Conservation (phyloP, 2,329 filamentous ascomycete genomes). For the Neonectria ditissima region DNA sequence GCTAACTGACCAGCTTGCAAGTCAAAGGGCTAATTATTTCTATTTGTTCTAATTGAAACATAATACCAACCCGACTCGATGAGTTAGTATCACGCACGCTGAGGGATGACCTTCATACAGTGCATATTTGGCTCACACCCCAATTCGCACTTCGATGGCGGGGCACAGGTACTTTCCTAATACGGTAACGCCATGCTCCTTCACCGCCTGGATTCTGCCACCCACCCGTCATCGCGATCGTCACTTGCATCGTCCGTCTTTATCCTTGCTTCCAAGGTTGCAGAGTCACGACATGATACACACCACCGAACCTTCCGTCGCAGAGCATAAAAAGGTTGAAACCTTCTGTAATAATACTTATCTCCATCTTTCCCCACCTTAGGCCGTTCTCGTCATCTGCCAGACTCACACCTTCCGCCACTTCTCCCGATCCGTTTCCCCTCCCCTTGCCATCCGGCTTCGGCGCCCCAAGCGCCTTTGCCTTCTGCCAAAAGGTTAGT, state of each 20-base stretch:
- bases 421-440: conserved; percentile 27
- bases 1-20: not conserved
- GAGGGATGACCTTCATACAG: conserved; percentile 7
- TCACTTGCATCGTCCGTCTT: conserved; percentile 1
- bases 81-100: not conserved
- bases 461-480: conserved; percentile 30
- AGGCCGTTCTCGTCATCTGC: conserved; percentile 10
- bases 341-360: conserved; percentile 4
- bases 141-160: conserved; percentile 28
- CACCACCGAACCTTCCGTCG: conserved; percentile 30
- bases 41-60: not conserved
- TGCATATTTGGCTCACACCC: not conserved
- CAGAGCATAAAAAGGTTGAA: conserved; percentile 32
- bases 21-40: not conserved
- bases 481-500: conserved; percentile 29
- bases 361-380: not conserved
- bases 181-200: conserved; percentile 6
- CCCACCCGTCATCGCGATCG: conserved; percentile 21
- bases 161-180: conserved; percentile 24
- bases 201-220: conserved; percentile 44
- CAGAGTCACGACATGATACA: conserved; percentile 35
- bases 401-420: conserved; percentile 20
- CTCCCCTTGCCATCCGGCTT: conserved; percentile 34
- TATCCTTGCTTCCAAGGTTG: conserved; percentile 16
- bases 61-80: not conserved